Conservation (phyloP, 495 filamentous ascomycete genomes). For the Daldinia grandis region DNA sequence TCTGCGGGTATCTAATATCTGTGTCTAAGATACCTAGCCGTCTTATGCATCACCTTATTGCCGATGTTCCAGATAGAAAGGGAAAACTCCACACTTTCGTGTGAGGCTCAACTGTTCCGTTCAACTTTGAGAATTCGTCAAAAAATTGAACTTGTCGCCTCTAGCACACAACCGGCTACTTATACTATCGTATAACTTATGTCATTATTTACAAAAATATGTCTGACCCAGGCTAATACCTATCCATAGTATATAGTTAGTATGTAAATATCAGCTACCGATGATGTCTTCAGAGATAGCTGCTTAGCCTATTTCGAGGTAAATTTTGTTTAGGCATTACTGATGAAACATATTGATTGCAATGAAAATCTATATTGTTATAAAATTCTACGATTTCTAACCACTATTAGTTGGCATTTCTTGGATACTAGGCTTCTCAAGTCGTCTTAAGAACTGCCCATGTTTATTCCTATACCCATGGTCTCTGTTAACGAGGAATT, state of each 20-base stretch:
- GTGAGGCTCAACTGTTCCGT: not conserved
- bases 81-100: not conserved
- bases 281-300: not conserved
- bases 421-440: not conserved
- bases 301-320: not conserved
- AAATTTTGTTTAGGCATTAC: not conserved
- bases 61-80: not conserved
- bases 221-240: no score
- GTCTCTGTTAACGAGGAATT: not conserved
- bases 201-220: no score
- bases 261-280: not conserved
- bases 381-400: not conserved
- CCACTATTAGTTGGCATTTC: not conserved
- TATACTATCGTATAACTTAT: not conserved
- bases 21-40: not conserved
- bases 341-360: not conserved
- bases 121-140: not conserved
- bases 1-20: not conserved
- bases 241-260: not conserved
- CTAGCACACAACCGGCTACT: not conserved
- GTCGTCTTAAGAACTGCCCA: not conserved
- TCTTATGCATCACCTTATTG: not conserved
- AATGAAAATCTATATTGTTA: not conserved
- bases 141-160: not conserved
- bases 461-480: conserved; percentile 7